Evolutionary conservation across 352 stramenopile genomes (phyloP).

Genomic region (Pelagophyceae sp.): DNA sequence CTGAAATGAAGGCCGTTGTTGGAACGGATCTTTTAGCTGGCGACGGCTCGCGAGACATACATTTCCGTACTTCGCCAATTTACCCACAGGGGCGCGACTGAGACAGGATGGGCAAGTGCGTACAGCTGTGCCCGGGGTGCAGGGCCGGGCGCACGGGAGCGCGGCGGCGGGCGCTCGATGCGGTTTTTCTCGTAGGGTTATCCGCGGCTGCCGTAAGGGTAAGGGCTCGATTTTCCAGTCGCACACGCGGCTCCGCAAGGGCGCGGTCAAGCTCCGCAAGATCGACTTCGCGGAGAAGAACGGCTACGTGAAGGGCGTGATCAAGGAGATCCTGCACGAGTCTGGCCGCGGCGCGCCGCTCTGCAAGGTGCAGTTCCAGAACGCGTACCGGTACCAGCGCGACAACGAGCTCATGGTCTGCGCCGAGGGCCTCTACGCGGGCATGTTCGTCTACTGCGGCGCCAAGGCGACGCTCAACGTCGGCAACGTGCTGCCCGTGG

Average conservation of each 20-base stretch:
- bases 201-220: constrained; percentile 53
- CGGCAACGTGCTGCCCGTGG: constrained; percentile 93
- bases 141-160: background rate
- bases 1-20: no score
- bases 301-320: constrained; percentile 96
- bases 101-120: background rate
- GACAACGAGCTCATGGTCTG: constrained; percentile 87
- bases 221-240: constrained; percentile 73
- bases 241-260: constrained; percentile 71
- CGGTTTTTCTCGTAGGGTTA: constrained; percentile 27
- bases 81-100: background rate
- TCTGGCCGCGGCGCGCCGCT: constrained; percentile 89
- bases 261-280: constrained; percentile 68
- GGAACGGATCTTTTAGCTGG: no score
- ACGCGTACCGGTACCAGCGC: constrained; percentile 72
- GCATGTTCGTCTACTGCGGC: constrained; percentile 95
- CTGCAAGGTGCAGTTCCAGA: constrained; percentile 79
- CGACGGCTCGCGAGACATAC: no score
- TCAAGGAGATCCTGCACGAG: constrained; percentile 99
- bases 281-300: constrained; percentile 82
- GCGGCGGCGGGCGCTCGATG: no score
- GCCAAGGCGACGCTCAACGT: constrained; percentile 88
- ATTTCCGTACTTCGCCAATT: no score
- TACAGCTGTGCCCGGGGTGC: background rate
- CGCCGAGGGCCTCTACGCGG: constrained; percentile 96